Conservation (phyloP, 768 basidiomycete genomes). For the Naganishia randhawae region DNA sequence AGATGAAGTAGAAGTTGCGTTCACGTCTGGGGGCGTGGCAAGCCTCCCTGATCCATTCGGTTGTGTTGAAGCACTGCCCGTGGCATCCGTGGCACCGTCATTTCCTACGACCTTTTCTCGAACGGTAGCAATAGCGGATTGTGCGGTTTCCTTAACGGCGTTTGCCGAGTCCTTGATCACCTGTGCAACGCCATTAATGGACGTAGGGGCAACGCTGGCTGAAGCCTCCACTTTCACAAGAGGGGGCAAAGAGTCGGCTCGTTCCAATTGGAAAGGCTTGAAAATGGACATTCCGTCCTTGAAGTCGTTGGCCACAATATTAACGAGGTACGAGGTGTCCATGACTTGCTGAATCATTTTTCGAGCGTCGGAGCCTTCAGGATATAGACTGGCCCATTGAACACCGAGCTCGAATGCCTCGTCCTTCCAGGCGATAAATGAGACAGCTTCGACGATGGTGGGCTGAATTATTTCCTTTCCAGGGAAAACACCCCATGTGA, state of each 20-base stretch:
- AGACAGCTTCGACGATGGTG: constrained; percentile 92
- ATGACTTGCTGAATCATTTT: constrained; percentile 73
- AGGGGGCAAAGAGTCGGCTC: constrained; percentile 11
- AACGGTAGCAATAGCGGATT: constrained; percentile 1
- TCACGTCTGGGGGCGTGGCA: constrained; percentile 17
- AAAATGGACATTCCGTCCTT: constrained; percentile 80
- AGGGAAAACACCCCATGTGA: constrained; percentile 97
- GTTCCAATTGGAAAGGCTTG: constrained; percentile 61
- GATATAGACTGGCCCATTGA: constrained; percentile 87
- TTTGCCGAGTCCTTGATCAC: constrained; percentile 12
- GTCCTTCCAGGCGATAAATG: constrained; percentile 99
- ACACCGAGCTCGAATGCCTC: constrained; percentile 88
- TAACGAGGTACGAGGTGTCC: constrained; percentile 79
- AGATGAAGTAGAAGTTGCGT: neutral
- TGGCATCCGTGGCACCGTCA: neutral
- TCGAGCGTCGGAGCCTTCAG: constrained; percentile 67
- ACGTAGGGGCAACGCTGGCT: neutral
- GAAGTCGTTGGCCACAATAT: constrained; percentile 96
- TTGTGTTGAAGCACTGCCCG: neutral
- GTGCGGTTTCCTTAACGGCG: constrained; percentile 10
- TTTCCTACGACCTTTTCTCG: constrained; percentile 15
- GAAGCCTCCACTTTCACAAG: neutral
- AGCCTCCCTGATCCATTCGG: constrained; percentile 8
- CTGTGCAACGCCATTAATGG: constrained; percentile 4
- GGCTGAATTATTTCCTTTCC: constrained; percentile 95